A percentile compares a stretch with the other conserved stretches of the same genome.
Evolutionary conservation across 345 rosid genomes (phyloP).

Genomic region (Combretum micranthum): DNA sequence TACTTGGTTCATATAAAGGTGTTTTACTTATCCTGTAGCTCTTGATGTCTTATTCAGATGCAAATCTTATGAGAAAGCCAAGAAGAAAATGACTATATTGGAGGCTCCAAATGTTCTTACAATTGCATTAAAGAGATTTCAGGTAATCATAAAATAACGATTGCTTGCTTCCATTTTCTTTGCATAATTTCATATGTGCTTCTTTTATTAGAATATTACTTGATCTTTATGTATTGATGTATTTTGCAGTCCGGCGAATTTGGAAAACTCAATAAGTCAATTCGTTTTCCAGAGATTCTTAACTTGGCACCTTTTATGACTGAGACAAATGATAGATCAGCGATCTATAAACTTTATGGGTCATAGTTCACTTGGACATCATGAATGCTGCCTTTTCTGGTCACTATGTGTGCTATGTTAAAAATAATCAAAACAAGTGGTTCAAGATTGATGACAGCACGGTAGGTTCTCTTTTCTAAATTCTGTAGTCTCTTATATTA

Average conservation of each 20-base stretch:
- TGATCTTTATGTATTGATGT: conserved; percentile 6
- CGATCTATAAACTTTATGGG: conserved; percentile 77
- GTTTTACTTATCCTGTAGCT: not conserved
- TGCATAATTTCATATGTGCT: conserved; percentile 4
- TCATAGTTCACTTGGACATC: conserved; percentile 77
- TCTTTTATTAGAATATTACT: not conserved
- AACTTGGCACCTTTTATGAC: conserved; percentile 69
- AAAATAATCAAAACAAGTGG: conserved; percentile 56
- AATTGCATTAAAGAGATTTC: conserved; percentile 78
- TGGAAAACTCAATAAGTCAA: conserved; percentile 67
- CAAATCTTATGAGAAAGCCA: conserved; percentile 82
- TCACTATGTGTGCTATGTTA: conserved; percentile 87
- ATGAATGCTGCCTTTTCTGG: conserved; percentile 69
- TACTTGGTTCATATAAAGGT: too few species aligned
- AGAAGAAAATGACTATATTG: conserved; percentile 66
- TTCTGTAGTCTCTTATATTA: not conserved
- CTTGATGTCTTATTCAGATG: conserved; percentile 35
- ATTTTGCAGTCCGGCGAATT: conserved; percentile 65
- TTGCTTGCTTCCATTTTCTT: not conserved
- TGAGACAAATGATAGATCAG: conserved; percentile 36
- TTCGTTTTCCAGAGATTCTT: conserved; percentile 69
- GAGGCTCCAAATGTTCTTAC: conserved; percentile 89
- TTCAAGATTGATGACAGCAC: conserved; percentile 75
- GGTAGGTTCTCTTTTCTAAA: conserved; percentile 23
- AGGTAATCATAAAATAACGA: conserved; percentile 39